Evolutionary conservation across 2,329 filamentous ascomycete species (phyloP).

Genomic region (Aspergillus luchuensis): DNA sequence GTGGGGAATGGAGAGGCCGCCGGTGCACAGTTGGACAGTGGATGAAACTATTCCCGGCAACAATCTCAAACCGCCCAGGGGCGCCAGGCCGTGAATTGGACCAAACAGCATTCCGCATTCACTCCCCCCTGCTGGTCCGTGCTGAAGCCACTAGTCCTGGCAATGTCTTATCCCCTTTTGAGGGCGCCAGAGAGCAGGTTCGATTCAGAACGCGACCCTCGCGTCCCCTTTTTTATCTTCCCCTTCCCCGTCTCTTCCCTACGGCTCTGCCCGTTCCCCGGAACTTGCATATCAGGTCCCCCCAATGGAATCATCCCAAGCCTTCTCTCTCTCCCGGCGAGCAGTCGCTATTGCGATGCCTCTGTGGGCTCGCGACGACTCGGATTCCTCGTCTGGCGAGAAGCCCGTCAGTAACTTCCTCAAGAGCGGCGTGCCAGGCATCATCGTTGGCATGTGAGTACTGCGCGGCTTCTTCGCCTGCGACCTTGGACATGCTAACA

Average conservation of each 20-base stretch:
- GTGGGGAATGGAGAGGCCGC: neutral
- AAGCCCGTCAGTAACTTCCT: slow-evolving; percentile 21
- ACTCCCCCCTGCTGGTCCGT: neutral
- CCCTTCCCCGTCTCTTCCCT: neutral
- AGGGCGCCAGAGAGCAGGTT: neutral
- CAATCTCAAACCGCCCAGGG: neutral
- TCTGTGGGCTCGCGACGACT: neutral
- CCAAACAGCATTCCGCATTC: neutral
- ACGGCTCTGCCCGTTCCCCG: neutral
- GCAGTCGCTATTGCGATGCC: neutral
- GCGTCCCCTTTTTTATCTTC: neutral
- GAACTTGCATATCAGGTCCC: neutral
- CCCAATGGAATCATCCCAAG: neutral
- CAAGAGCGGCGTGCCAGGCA: slow-evolving; percentile 22
- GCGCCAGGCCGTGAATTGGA: neutral
- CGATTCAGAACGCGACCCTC: neutral
- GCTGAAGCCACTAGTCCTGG: neutral
- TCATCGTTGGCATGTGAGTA: slow-evolving; percentile 21
- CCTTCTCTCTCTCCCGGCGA: neutral
- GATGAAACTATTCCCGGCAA: neutral
- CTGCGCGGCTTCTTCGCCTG: neutral
- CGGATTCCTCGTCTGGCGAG: slow-evolving; percentile 6
- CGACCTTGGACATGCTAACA: neutral
- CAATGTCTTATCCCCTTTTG: neutral
- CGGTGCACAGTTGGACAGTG: neutral